Base-by-base conservation (phyloP, 768 basidiomycete species). In the Rhizopogon vinicolor region DNA sequence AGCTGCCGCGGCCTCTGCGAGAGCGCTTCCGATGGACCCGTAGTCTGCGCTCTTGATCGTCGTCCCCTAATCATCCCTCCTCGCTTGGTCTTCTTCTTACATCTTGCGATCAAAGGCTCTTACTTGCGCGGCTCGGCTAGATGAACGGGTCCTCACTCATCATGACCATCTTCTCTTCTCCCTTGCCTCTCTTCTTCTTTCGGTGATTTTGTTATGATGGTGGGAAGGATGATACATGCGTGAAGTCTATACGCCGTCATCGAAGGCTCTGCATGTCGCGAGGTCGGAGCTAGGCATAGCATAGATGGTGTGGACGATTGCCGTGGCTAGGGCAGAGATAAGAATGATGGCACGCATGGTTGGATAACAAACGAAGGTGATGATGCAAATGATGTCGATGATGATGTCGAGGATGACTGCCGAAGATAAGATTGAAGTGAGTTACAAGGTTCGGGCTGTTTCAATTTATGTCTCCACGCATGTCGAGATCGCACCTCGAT, bases 181-280 rank as follows among this genome's bases (percentile, higher is more conserved):
- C 48, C 29, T 18, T 41, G 41, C 42, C 43, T 19, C 39, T n/a
- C 31, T 52, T 28, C 7, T 35, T 1, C 28, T 33, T 52, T 51
- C 51, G 54, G 64, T 63, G 7, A 19, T 56, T 40, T 53, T 69
- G 51, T 67, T 70, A 14, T 60, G 69, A 51, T 68, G 66, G 44
- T 70, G 68, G 45, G 68, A 33, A 52, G 70, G 66, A 18, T 68
- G 68, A 66, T 28, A 64, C 25, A 44, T 68, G 58, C 19, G 49
- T 60, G 28, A 64, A 58, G 54, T 65, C 57, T 28, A 33, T 33
- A 51, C 52, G 54, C 62, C 55, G 41, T 65, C 57, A 58, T 58
- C 28, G 41, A 51, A 57, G 48, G 37, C 55, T 25, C 54, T 53
- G 41, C 55, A 59, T 19, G 52, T 54, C 52, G 56, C 42, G 52